Conservation (phyloP, 495 filamentous ascomycete species). For the Talaromyces stipitatus region DNA sequence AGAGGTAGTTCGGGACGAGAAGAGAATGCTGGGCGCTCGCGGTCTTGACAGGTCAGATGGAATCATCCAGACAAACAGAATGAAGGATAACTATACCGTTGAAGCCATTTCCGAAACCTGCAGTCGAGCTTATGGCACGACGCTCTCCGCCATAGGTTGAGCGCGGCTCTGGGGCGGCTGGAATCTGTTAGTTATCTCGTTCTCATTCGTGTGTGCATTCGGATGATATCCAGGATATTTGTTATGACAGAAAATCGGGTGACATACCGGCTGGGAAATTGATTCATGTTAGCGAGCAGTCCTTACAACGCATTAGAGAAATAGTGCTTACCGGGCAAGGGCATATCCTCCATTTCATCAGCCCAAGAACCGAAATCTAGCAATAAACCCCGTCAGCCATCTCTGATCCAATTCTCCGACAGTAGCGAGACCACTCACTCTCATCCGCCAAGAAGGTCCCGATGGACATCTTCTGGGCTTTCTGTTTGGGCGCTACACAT, state of each 20-base stretch:
- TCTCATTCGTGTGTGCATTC: neutral
- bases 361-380: slow-evolving; percentile 91
- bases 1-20: slow-evolving; percentile 76
- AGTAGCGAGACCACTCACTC: slow-evolving; percentile 47
- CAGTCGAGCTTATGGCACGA: slow-evolving; percentile 34
- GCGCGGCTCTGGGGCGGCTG: slow-evolving; percentile 25
- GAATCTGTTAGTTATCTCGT: neutral
- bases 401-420: slow-evolving; percentile 10
- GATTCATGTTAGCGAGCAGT: slow-evolving; percentile 13
- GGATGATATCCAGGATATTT: neutral
- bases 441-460: slow-evolving; percentile 83
- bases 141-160: slow-evolving; percentile 36
- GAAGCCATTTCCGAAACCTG: slow-evolving; percentile 36
- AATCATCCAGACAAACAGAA: slow-evolving; percentile 2
- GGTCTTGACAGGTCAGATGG: slow-evolving; percentile 24
- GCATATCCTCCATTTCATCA: slow-evolving; percentile 91
- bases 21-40: slow-evolving; percentile 49
- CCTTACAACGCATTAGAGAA: slow-evolving; percentile 7
- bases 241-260: neutral
- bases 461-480: slow-evolving; percentile 89
- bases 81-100: slow-evolving; percentile 18
- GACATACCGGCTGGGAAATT: slow-evolving; percentile 32
- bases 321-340: slow-evolving; percentile 55
- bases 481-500: slow-evolving; percentile 74
- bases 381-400: slow-evolving; percentile 27